These are phyloP conservation scores for Stephanodiscus triporus DNA, from an alignment of 108 stramenopile genomes.

Conservation along the genomic window DNA sequence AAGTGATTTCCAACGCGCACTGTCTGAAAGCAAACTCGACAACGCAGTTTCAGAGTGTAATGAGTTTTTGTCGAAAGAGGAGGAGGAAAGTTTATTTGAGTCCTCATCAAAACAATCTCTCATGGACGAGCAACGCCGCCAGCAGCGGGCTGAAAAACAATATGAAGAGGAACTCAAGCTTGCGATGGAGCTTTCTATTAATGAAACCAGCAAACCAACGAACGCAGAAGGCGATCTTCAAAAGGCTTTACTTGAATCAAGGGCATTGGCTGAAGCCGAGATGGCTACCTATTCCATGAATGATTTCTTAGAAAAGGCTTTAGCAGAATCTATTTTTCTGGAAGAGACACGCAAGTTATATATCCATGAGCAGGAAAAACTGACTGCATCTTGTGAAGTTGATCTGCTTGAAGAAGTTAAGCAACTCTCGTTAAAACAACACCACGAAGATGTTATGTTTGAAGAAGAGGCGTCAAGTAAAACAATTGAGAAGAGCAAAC, in stretches of 20 bases:
- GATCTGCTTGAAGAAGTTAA: conserved; percentile 3
- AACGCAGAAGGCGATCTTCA: conserved; percentile 14
- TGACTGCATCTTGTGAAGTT: background rate
- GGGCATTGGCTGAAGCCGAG: conserved; percentile 21
- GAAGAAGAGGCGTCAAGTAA: background rate
- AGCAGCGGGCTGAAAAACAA: conserved; percentile 6
- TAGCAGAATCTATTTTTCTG: conserved; percentile 11
- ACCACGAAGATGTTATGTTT: background rate
- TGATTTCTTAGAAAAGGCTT: conserved; percentile 12
- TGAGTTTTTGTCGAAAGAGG: background rate
- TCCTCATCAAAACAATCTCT: conserved; percentile 31
- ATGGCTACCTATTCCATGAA: conserved; percentile 15
- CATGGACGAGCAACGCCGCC: conserved; percentile 28
- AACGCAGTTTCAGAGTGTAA: background rate
- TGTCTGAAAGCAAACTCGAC: conserved; percentile 26
- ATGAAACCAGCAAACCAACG: conserved; percentile 3
- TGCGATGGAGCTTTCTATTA: conserved; percentile 24
- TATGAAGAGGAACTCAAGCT: conserved; percentile 25
- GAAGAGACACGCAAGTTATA: conserved; percentile 11
- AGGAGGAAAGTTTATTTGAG: conserved; percentile 13
- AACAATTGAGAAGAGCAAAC: conserved; percentile 3
- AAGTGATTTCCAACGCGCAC: conserved; percentile 19
- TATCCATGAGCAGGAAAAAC: background rate
- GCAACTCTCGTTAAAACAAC: conserved; percentile 7
- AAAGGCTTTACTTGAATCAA: conserved; percentile 8